Base-by-base conservation (phyloP, 1,139 yeast genomes). In the Suhomyces chickasaworum region DNA sequence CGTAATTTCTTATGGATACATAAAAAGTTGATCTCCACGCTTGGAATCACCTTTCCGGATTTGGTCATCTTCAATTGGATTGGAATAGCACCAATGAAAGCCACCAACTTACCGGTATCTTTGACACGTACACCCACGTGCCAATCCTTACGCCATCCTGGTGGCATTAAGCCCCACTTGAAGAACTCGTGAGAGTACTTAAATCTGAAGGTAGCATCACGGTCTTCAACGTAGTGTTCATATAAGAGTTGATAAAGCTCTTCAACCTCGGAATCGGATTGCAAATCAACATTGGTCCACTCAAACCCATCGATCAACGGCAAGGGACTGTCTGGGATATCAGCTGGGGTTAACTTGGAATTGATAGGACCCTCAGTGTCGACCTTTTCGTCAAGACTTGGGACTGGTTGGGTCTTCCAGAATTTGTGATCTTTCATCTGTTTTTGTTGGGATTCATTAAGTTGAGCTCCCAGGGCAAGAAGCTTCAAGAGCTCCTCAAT, bases 351-450 rank as follows among this genome's bases (percentile, higher is more conserved):
- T 61, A 88, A 88, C 4, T 57, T 47, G 34, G 59, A 53, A 55
- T 90, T 95, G 56, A 93, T 89, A 15, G 96, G 95, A 0, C 98
- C 98, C 59, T 90, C 97, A 16, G 72, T 60, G 10, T 72, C 77
- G 40, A 88, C 74, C 45, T 72, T 63, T 58, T 84, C 93, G 61
- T 86, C 87, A 52, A 90, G 83, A 22, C 77, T 74, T 4, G 91
- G 80, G 16, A 95, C 99, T 0, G 99, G 99, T 66, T 93, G 99
- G 7, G 99, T 95, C 62, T 87, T 88, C 99, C 99, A 93, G 68
- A 93, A 93, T 69, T 89, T 89, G 73, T 91, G 89, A 60, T 90
- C 96, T 45, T 88, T 83, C 90, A 91, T 89, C 42, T 59, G 58
- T 60, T 86, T 86, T 54, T 77, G 73, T 63, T 84, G 84, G 33